These are phyloP conservation scores for Ophiostoma populinum DNA, from an alignment of 2,329 filamentous ascomycete species.

Conservation along the genomic window DNA sequence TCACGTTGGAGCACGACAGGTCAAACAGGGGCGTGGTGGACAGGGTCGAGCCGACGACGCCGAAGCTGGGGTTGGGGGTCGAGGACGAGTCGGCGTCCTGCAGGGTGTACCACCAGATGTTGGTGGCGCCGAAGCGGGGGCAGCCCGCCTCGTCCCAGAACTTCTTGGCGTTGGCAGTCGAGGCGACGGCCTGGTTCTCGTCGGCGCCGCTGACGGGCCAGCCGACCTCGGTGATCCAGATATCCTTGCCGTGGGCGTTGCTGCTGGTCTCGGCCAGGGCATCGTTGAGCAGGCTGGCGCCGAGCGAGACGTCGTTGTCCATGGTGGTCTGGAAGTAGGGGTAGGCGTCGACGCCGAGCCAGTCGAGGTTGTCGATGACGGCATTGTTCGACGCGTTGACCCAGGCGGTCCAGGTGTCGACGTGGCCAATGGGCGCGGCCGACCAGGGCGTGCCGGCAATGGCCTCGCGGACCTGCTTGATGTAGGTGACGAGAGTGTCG, in stretches of 20 bases:
- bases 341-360: conserved; percentile 72
- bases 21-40: conserved; percentile 41
- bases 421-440: conserved; percentile 52
- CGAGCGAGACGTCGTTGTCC: conserved; percentile 47
- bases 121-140: conserved; percentile 43
- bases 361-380: conserved; percentile 56
- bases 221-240: conserved; percentile 82
- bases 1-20: conserved; percentile 35
- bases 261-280: conserved; percentile 42
- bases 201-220: conserved; percentile 60
- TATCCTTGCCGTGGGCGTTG: conserved; percentile 46
- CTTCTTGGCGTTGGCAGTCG: conserved; percentile 49
- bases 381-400: conserved; percentile 54
- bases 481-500: conserved; percentile 47
- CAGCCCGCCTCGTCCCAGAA: conserved; percentile 73
- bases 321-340: conserved; percentile 63
- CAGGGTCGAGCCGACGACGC: conserved; percentile 41
- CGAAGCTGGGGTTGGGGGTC: conserved; percentile 51
- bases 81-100: conserved; percentile 45
- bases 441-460: conserved; percentile 45
- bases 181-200: conserved; percentile 45
- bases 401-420: conserved; percentile 77
- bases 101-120: conserved; percentile 64
- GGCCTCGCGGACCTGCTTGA: conserved; percentile 46
- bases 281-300: conserved; percentile 48